Percentiles rank a stretch among this genome's conserved stretches.
Evolutionary conservation across 2,329 filamentous ascomycete genomes (phyloP).

Genomic region (Colletotrichum chrysophilum): DNA sequence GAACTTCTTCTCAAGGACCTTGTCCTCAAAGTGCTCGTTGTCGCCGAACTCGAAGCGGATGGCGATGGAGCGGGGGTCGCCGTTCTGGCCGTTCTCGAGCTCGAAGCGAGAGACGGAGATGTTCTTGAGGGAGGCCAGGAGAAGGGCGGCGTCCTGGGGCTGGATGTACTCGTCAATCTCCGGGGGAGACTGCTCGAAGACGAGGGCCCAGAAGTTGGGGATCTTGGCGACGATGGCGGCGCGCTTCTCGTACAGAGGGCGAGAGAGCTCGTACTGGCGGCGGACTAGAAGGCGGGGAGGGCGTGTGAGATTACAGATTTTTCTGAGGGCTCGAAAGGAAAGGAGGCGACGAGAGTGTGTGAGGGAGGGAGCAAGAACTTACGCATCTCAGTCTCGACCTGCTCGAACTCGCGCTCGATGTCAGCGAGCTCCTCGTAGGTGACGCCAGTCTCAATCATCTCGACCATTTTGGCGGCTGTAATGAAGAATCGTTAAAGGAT

Average conservation of each 20-base stretch:
- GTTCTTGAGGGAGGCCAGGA: conserved; percentile 70
- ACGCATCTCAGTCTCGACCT: conserved; percentile 79
- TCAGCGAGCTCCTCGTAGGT: conserved; percentile 79
- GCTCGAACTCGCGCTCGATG: conserved; percentile 84
- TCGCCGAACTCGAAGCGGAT: conserved; percentile 80
- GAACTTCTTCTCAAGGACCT: conserved; percentile 87
- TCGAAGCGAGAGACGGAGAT: conserved; percentile 83
- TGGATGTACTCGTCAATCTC: conserved; percentile 91
- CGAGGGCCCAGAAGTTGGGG: conserved; percentile 92
- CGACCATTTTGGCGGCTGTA: conserved; percentile 26
- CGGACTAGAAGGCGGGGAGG: conserved; percentile 61
- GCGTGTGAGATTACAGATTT: not conserved
- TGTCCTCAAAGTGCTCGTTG: conserved; percentile 84
- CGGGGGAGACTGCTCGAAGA: conserved; percentile 83
- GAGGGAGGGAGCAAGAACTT: conserved; percentile 25
- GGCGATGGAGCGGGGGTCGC: conserved; percentile 80
- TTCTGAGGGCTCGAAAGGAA: not conserved
- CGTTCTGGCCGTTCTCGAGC: conserved; percentile 61
- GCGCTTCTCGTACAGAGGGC: conserved; percentile 79
- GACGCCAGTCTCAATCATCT: conserved; percentile 48
- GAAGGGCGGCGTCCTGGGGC: conserved; percentile 76
- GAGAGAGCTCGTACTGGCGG: conserved; percentile 71
- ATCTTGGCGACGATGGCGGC: conserved; percentile 73
- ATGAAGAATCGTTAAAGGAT: not conserved
- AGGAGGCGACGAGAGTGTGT: not conserved